These are phyloP conservation scores for Eucalyptus cloeziana DNA, from an alignment of 345 rosid species.

Conservation along the genomic window DNA sequence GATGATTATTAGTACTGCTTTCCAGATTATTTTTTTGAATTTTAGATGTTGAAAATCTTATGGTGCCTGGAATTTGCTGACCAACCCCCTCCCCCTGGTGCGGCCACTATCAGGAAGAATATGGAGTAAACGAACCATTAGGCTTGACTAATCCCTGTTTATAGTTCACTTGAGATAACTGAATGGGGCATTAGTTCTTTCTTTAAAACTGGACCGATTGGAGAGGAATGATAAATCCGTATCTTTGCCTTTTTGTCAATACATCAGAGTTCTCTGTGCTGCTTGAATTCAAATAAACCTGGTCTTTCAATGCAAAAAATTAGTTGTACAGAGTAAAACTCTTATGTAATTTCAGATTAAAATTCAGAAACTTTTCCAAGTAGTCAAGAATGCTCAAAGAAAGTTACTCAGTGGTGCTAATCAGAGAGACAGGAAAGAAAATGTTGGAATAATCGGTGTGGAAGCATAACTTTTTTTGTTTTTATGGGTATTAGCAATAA, in stretches of 20 bases:
- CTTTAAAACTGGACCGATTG: background rate
- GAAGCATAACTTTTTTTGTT: background rate
- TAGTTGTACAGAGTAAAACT: background rate
- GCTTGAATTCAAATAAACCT: background rate
- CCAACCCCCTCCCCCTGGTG: background rate
- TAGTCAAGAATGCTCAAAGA: background rate
- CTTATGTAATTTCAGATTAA: background rate
- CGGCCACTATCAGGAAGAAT: background rate
- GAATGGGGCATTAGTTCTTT: background rate
- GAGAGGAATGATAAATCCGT: background rate
- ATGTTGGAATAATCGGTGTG: background rate
- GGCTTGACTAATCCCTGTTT: background rate
- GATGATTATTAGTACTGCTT: background rate
- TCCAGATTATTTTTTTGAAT: background rate
- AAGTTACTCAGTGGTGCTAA: background rate
- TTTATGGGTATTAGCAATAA: background rate
- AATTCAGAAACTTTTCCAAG: background rate
- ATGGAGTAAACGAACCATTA: background rate
- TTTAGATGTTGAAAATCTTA: background rate
- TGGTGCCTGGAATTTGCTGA: slow-evolving; percentile 29
- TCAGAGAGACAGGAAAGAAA: background rate
- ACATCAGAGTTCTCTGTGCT: background rate
- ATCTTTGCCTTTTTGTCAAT: background rate
- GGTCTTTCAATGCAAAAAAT: background rate
- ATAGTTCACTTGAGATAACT: background rate